Percentiles rank a stretch among this genome's conserved stretches.
Evolutionary conservation across 495 filamentous ascomycete genomes (phyloP).

Genomic region (Aspergillus coremiiformis): DNA sequence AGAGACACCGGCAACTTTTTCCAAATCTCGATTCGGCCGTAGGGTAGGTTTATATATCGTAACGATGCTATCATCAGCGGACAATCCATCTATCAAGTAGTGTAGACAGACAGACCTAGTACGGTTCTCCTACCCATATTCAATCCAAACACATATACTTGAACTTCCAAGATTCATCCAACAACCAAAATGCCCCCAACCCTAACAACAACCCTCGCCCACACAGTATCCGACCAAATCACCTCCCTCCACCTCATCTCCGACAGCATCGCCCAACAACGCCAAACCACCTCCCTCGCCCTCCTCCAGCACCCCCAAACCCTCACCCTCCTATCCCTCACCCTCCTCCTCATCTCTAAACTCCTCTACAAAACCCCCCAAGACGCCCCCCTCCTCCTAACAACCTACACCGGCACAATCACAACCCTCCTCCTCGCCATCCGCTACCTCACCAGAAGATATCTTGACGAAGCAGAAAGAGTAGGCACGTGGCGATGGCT

Average conservation of each 20-base stretch:
- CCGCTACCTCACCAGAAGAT: slow-evolving; percentile 34
- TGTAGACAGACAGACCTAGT: no score
- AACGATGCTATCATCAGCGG: no score
- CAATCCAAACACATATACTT: no score
- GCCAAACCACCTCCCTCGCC: slow-evolving; percentile 43
- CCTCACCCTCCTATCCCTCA: slow-evolving; percentile 27
- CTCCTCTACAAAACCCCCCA: slow-evolving; percentile 33
- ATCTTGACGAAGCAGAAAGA: slow-evolving; percentile 46
- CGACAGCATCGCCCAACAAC: slow-evolving; percentile 57
- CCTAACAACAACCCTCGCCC: slow-evolving; percentile 15
- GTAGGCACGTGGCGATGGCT: slow-evolving; percentile 44
- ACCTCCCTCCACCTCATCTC: slow-evolving; percentile 46
- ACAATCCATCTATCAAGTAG: no score
- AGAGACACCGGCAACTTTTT: no score
- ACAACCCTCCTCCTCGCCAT: slow-evolving; percentile 39
- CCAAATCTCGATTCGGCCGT: no score
- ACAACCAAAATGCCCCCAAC: neutral
- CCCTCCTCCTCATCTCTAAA: slow-evolving; percentile 30
- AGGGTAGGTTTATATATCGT: no score
- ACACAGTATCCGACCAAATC: slow-evolving; percentile 29
- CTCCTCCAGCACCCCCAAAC: slow-evolving; percentile 47
- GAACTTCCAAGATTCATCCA: neutral
- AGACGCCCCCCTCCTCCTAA: slow-evolving; percentile 8
- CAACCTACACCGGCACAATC: slow-evolving; percentile 33
- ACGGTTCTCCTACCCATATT: no score